Evolutionary conservation across 2,329 filamentous ascomycete species (phyloP), one percentile per base, ranked within the genome.

Genomic region (Teratosphaeria nubilosa): DNA sequence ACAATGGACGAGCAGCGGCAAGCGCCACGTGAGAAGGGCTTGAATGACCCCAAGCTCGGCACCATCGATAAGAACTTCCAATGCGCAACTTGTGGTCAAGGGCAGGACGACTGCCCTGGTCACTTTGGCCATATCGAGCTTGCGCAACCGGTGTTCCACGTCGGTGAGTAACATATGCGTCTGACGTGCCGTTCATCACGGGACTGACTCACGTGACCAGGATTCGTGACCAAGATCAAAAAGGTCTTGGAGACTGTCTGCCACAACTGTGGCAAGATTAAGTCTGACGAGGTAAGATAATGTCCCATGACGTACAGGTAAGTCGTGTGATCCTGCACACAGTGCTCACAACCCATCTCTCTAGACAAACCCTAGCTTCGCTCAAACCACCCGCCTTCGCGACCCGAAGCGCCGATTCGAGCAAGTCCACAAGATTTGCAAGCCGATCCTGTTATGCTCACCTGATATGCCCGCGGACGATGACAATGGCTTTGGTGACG

Each of bases 91-190:
- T 99, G 94, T 76, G 88, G 91, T 64, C 91, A 99, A 76, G 87
- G 89, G 70, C 96, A 96, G 83, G 86, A 88, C 64, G 90, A 96
- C 73, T 99, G 94, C 74, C 92, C 94, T 60, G 94, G 94, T 60
- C 94, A 99, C 74, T 99, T 99, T 73, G 94, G 94, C 64, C 95
- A 99, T 76, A 99, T 99, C 69, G 95, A 99, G 77, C 82, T 99
- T 66, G 91, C 94, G 50, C 91, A 90, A 72, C 94, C 95, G 58
- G 94, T 99, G 68, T 99, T 88, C 75, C 94, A 99, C 69, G 83
- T 86, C 68, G 84, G 83, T 86, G 74, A 63, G 77, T 72, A n/a
- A 32, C 41, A 20, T 10, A 51, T 11, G 34, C 25, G 25, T 22
- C 14, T 45, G 53, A 25, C 24, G 32, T 16, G 24, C 24, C 6